Base-by-base conservation (phyloP, 2,329 filamentous ascomycete genomes). In the Colletotrichum falcatum region DNA sequence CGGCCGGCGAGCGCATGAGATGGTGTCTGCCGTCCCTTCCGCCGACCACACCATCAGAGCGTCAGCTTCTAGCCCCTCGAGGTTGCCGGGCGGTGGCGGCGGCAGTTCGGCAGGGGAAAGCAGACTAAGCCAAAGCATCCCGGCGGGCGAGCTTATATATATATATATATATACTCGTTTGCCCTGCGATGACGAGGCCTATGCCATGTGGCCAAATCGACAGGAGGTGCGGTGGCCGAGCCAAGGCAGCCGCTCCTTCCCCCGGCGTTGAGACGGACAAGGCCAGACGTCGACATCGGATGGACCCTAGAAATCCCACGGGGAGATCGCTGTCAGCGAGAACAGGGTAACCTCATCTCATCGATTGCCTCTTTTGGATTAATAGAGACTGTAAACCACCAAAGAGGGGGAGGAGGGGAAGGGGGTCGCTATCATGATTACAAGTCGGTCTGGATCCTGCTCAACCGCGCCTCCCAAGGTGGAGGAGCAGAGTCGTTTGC, bases 1-100 rank as follows among this genome's bases (percentile, higher is more conserved):
- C 12, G 61, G 66, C 35, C 33, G 51, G 37, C 23, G 20, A 61
- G 16, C 16, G 44, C n/a, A 39, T 6, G 16, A 63, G 59, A n/a
- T 37, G 48, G 28, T 44, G 30, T 44, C 46, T n/a, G 61, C 23
- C 44, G 30, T 44, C 18, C 8, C 8, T 30, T 39, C n/a, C 6
- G 9, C 18, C 49, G 42, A 42, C 37, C 44, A 16, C 37, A 33
- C 53, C 28, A 60, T n/a, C 54, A 54, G 49, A 5, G 12, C 46
- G 55, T 42, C 54, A 54, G 20, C 44, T 12, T 46, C 44, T 16
- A 23, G 44, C 20, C 20, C 20, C 44, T 23, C 20, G 2, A 20
- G 37, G 42, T n/a, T 11, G 12, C 23, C 18, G 8, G 44, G 20
- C 42, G 39, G 37, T 18, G 39, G 18, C 42, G 55, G 23, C 30